Conservation (phyloP, 2,329 filamentous ascomycete genomes). For the Aspergillus sclerotialis region DNA sequence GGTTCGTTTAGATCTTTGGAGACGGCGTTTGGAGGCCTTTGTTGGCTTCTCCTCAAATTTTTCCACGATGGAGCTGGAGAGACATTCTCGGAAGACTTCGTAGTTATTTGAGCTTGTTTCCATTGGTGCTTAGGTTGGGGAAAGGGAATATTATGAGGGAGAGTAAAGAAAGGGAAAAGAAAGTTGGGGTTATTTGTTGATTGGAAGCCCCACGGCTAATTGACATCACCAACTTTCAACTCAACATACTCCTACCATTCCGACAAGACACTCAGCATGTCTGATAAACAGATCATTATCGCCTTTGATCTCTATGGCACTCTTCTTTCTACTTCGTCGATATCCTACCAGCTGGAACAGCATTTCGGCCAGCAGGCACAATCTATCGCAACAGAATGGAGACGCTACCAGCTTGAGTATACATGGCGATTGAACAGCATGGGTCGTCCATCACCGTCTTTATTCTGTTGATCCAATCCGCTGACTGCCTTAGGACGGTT, state of each 20-base stretch:
- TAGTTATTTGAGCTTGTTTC: constrained; percentile 49
- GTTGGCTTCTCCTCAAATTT: constrained; percentile 48
- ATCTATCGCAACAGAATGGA: constrained; percentile 55
- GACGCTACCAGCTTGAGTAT: constrained; percentile 68
- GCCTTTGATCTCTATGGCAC: constrained; percentile 74
- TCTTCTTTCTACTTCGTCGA: constrained; percentile 64
- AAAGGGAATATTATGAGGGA: no score
- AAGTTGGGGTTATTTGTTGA: constrained; percentile 6
- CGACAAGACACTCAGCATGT: constrained; percentile 8
- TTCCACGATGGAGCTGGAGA: constrained; percentile 63
- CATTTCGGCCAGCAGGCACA: constrained; percentile 53
- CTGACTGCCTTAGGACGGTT: constrained; percentile 60
- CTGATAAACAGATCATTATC: constrained; percentile 42
- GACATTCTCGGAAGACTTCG: constrained; percentile 64
- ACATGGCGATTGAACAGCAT: constrained; percentile 71
- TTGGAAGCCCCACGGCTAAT: not conserved
- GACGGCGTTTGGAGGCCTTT: constrained; percentile 26
- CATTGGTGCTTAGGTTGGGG: constrained; percentile 21
- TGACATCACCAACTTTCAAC: no score
- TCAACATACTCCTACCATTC: no score
- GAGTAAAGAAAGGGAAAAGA: no score
- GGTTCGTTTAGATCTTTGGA: constrained; percentile 14
- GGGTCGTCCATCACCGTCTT: constrained; percentile 42
- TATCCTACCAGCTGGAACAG: constrained; percentile 51
- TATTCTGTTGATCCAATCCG: constrained; percentile 1